Evolutionary conservation across 306 rosid genomes (phyloP), one percentile per base, ranked within the genome.

Genomic region (Rosa persica): DNA sequence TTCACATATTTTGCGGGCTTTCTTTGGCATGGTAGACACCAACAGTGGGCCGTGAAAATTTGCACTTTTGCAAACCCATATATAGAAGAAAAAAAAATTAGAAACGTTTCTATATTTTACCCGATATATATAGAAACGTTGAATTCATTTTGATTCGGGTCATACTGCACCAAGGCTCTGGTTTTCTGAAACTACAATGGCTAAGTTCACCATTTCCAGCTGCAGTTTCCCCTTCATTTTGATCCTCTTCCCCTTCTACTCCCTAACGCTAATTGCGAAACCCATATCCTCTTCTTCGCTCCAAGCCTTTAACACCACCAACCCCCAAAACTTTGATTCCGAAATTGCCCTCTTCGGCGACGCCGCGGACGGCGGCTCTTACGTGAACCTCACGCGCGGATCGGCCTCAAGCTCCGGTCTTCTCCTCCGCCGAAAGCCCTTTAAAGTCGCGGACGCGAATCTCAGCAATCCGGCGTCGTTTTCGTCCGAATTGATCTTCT

Each of bases 301-400:
- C 76, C 76, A 43, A n/a, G 2, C 87, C 70, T 49, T 69, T 2
- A 30, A 30, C 46, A 15, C 52, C 67, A 34, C 7, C 57, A 66
- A 40, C 75, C 81, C 81, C 79, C 36, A 30, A 30, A 81, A 76
- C 49, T 88, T 93, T 46, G 92, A 90, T 76, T 71, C 88, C 42
- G 80, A 86, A 43, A 72, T 81, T 40, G 66, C 76, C 25, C 87
- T 93, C 76, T 23, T 85, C 79, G 93, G 91, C 16, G 92, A 87
- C 76, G 94, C 97, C 68, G 80, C 74, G 72, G 77, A 48, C 79
- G 81, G 9, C 13, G 85, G 65, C 1, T 61, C 88, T 22, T 87
- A 13, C 79, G 85, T 90, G 51, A 77, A 15, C 1, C 87, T 90
- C 82, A 90, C 92, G 36, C 80, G 69, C 54, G 49, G 86, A 0